phyloP scores from a whole-genome alignment of 768 basidiomycete species.

The Leccinum rimulosum region DNA sequence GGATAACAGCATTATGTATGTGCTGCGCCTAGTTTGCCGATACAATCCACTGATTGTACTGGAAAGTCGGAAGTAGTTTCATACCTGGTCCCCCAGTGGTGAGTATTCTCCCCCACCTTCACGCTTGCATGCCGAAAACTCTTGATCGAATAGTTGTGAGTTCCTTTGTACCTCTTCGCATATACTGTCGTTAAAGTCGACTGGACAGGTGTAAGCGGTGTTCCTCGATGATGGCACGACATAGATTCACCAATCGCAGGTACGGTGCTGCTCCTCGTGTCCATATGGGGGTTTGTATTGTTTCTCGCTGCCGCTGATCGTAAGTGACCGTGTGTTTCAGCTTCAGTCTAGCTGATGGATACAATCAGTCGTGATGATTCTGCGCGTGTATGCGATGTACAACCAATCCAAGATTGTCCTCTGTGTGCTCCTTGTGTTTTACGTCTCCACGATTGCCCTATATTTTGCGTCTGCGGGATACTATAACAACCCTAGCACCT shows the following conservation, averaged over 20 bases:
- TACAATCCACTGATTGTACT: not conserved
- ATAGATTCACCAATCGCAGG: conserved; percentile 9
- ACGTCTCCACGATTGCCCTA: conserved; percentile 4
- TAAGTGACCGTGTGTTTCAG: conserved; percentile 10
- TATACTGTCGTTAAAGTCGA: not conserved
- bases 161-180: not conserved
- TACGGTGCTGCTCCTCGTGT: not conserved
- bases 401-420: conserved; percentile 12
- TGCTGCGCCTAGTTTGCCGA: not conserved
- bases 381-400: conserved; percentile 27
- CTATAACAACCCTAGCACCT: conserved; percentile 6
- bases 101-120: not conserved
- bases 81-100: conserved; percentile 17
- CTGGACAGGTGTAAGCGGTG: conserved; percentile 15
- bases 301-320: conserved; percentile 20
- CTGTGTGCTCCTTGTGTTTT: conserved; percentile 14
- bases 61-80: conserved; percentile 17
- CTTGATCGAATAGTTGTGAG: conserved; percentile 14
- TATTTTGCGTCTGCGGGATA: not conserved
- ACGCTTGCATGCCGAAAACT: not conserved
- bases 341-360: not conserved
- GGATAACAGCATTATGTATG: conserved; percentile 11
- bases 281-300: not conserved
- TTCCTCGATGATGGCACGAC: not conserved
- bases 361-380: conserved; percentile 22